Evolutionary conservation across 768 basidiomycete genomes (phyloP).

Genomic region (Favolaschia claudopus): DNA sequence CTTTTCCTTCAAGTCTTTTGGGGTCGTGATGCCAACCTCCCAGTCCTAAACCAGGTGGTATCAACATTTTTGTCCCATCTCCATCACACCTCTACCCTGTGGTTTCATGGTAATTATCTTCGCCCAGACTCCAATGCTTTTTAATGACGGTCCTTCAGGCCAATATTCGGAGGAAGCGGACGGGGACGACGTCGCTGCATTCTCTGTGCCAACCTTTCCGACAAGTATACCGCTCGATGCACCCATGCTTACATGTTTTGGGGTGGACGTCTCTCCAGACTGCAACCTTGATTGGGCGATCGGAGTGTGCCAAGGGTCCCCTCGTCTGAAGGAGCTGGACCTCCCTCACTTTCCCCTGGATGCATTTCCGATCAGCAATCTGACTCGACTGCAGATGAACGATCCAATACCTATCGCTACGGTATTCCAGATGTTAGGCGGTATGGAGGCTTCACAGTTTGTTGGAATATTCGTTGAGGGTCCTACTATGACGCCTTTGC

Average conservation of each 20-base stretch:
- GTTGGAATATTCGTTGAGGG: too few species aligned
- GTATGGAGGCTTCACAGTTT: slow-evolving; percentile 2
- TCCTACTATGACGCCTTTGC: slow-evolving; percentile 2
- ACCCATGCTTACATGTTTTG: slow-evolving; percentile 2
- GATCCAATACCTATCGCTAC: slow-evolving; percentile 5
- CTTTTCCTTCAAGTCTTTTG: slow-evolving; percentile 14
- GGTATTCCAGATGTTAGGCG: slow-evolving; percentile 10
- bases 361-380: slow-evolving; percentile 9
- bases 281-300: slow-evolving; percentile 16
- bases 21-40: background rate
- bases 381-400: slow-evolving; percentile 5
- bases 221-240: background rate
- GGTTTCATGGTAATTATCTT: slow-evolving; percentile 19
- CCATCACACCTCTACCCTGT: slow-evolving; percentile 6
- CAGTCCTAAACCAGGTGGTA: background rate
- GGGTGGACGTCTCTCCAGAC: slow-evolving; percentile 10
- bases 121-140: too few species aligned
- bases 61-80: slow-evolving; percentile 5
- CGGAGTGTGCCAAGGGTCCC: slow-evolving; percentile 2
- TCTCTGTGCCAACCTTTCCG: slow-evolving; percentile 5
- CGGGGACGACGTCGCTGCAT: background rate
- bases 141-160: too few species aligned
- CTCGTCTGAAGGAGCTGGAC: slow-evolving; percentile 3
- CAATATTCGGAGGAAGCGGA: slow-evolving; percentile 9
- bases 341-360: slow-evolving; percentile 3